Evolutionary conservation across 2,329 filamentous ascomycete genomes (phyloP), one percentile per base, ranked within the genome.

Genomic region (Talaromyces albobiverticillius): DNA sequence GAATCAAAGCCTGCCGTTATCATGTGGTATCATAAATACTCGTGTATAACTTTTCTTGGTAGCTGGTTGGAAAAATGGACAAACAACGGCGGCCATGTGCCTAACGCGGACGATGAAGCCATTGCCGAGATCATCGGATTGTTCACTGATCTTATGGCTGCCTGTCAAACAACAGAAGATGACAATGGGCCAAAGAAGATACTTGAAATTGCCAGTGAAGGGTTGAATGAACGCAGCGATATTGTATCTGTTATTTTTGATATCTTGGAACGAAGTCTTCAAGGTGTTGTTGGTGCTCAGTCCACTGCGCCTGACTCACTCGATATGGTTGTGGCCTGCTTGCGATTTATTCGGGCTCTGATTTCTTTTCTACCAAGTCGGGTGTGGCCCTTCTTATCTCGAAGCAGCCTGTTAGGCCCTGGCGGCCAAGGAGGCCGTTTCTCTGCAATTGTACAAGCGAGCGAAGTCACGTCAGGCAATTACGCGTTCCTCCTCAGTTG

Each of bases 321-420:
- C 40, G 82, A 85, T 32, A 78, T 95, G 25, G 79, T 86, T 2
- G 80, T 92, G 46, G 84, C 88, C 22, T 95, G 90, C 67, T 73
- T 92, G 20, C 86, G 90, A 51, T 96, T 97, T 64, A 76, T 95
- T 34, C 82, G 88, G 61, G 84, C 87, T 2, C 75, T 95, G 16
- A 71, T 94, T 23, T 79, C 81, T 9, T 62, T 88, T n/a, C 83
- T 87, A 49, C 93, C 94, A 0, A 88, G 88, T 54, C 82, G 92
- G 56, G 85, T 96, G 5, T 97, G 94, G 92, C 91, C 93, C 3
- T 89, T 93, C 67, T 81, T 99, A 63, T 84, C 87, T 3, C 85
- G 90, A 54, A 95, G 90, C 68, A 84, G 86, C 58, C 76, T 99
- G 16, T 78, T 99, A 43, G 88, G 88, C 61, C 82, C 85, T 5